phyloP scores from a whole-genome alignment of 371 early-diverging fungal species.

The Blakeslea trispora region DNA sequence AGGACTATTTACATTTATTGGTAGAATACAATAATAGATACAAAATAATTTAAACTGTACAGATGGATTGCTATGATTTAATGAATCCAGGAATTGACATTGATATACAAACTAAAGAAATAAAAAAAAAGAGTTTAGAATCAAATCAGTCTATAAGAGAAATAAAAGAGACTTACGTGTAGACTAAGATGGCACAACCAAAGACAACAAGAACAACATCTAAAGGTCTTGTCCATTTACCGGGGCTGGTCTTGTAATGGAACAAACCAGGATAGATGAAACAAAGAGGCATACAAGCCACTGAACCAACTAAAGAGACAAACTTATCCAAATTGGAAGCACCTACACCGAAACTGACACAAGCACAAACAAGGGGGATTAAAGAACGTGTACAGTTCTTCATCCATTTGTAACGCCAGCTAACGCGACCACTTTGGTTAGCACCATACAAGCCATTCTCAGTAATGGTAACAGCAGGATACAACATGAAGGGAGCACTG shows the following conservation, averaged over 20 bases:
- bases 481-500: conserved; percentile 76
- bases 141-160: too few species aligned
- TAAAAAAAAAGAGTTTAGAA: too few species aligned
- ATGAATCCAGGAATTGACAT: too few species aligned
- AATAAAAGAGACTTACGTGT: conserved; percentile 17
- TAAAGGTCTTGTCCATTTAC: conserved; percentile 28
- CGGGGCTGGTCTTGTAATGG: conserved; percentile 59
- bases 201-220: conserved; percentile 53
- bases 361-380: conserved; percentile 57
- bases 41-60: too few species aligned
- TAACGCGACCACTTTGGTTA: conserved; percentile 36
- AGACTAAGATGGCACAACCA: conserved; percentile 58
- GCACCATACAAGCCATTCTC: conserved; percentile 57
- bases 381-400: conserved; percentile 66
- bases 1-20: too few species aligned
- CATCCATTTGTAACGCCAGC: conserved; percentile 56
- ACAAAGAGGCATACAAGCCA: conserved; percentile 48
- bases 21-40: too few species aligned
- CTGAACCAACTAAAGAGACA: conserved; percentile 61
- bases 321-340: conserved; percentile 68
- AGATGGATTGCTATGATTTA: too few species aligned
- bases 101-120: too few species aligned
- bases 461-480: conserved; percentile 72
- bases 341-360: conserved; percentile 65
- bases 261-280: conserved; percentile 62